Evolutionary conservation across 129 eudicot genomes (phyloP), one percentile per base, ranked within the genome.

Genomic region (Apium graveolens): DNA sequence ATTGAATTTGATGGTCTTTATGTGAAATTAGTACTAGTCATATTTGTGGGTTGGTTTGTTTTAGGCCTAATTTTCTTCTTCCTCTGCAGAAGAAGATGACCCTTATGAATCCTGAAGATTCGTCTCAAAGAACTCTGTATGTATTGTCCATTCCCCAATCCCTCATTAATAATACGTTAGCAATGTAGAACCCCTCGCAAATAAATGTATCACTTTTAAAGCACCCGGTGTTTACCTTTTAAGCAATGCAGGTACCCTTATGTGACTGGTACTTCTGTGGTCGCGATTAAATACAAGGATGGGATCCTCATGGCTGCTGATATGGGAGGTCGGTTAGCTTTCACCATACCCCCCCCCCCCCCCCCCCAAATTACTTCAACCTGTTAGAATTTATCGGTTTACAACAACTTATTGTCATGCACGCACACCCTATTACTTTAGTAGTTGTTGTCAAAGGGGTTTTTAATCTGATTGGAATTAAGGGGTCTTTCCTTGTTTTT

Each of bases 211-310:
- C 37, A 35, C 37, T 35, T 35, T 35, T 3, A 35, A 35, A 35
- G 37, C 1, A 35, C 37, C 37, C 3, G 1, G 37, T 35, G 37
- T 35, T 35, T 35, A 35, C 37, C 2, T 35, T 39, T 42, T 42
- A 9, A 42, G 14, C 0, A 42, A 2, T 42, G n/a, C 66, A 57
- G 66, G 66, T 57, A 57, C 66, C 66, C 66, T 5, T 57, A 57
- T 57, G 66, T 57, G 31, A 57, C 66, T 57, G 66, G 66, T 57
- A 57, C 66, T 57, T 57, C 66, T 9, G 66, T 57, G 66, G 66
- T 57, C 27, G 66, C 66, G 31, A 57, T 57, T 29, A 57, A 57
- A n/a, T 57, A 57, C 66, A 57, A 57, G 66, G 66, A 57, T 57
- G 66, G 66, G 5, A 57, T 57, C n/a, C 66, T 57, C 31, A 57